Evolutionary conservation across 1,284 basidiomycete genomes (phyloP).

Genomic region (Athelia sp.): DNA sequence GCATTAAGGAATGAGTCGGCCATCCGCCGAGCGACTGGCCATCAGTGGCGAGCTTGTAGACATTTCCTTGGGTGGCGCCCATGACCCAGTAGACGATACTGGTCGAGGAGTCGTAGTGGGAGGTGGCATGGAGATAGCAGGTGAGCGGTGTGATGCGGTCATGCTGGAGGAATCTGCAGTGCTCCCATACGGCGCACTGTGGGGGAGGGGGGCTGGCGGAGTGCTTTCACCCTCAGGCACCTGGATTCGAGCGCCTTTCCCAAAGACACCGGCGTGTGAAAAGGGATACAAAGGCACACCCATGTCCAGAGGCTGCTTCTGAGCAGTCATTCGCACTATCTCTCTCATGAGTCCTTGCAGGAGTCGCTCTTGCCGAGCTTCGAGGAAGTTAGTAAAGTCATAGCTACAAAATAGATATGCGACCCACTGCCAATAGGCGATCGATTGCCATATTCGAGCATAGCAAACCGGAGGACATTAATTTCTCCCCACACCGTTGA

Average conservation of each 20-base stretch:
- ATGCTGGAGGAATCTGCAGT: not conserved
- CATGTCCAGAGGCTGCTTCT: constrained; percentile 71
- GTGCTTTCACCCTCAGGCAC: constrained; percentile 15
- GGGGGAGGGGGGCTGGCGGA: not conserved
- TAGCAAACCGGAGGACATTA: constrained; percentile 69
- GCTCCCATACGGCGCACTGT: not conserved
- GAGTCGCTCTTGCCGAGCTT: constrained; percentile 76
- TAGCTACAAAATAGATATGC: not conserved
- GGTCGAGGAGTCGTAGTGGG: not conserved
- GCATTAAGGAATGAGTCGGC: too few relatives aligned
- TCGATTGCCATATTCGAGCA: constrained; percentile 70
- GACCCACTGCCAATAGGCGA: constrained; percentile 79
- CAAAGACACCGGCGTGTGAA: constrained; percentile 62
- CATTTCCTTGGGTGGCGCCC: not conserved
- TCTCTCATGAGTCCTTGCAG: constrained; percentile 81
- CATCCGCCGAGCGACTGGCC: too few relatives aligned
- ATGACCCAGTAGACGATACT: not conserved
- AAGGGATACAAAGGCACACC: constrained; percentile 76
- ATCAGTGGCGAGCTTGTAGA: too few relatives aligned
- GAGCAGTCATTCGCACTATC: constrained; percentile 74
- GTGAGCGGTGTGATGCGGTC: not conserved
- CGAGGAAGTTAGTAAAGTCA: constrained; percentile 1
- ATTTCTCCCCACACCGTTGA: constrained; percentile 80
- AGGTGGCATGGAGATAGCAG: not conserved
- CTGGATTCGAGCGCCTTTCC: constrained; percentile 24